Evolutionary conservation across 129 eudicot species (phyloP), one percentile per base, ranked within the genome.

Genomic region (Kitagawia praeruptora): DNA sequence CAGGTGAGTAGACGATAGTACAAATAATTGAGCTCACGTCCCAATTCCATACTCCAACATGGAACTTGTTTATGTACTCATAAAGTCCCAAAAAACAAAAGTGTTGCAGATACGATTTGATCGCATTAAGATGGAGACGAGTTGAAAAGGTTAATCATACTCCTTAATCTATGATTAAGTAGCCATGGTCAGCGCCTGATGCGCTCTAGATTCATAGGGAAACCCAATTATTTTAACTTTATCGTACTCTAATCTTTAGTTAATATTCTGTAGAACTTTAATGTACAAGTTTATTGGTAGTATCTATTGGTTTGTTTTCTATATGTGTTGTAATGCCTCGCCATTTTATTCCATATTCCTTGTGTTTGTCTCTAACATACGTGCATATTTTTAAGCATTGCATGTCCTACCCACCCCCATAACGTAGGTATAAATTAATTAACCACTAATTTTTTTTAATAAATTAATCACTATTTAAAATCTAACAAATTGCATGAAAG

Each of bases 151-250:
- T 15, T 25, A 46, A 75, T 75, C 14, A 74, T 0, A 12, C 21
- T 10, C 40, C 40, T 3, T 66, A 66, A 31, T 12, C 6, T 27
- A 75, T 25, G 37, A 25, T 75, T 46, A n/a, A 27, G 25, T 44
- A 74, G 41, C 41, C 77, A 46, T 15, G 77, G 77, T 75, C 77
- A 75, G 77, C 77, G 77, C 61, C 77, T 45, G 77, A 75, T 75
- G 77, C 77, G 77, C 77, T 75, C 77, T 75, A 75, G 77, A 75
- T 75, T 75, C 77, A 46, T 75, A 11, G 77, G 77, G 77, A 75
- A 75, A 6, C 37, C 8, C 15, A 75, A 27, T 0, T 4, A n/a
- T 25, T 46, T 46, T 34, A 75, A 75, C 77, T 75, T 27, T 27
- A n/a, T 27, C 5, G 2, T 4, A 39, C 19, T 19, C 10, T 11